A percentile compares a stretch with the other conserved stretches of the same genome.
These are phyloP conservation scores for Microbotryomycetes sp. DNA, from an alignment of 1,284 basidiomycete genomes.

Conservation along the genomic window DNA sequence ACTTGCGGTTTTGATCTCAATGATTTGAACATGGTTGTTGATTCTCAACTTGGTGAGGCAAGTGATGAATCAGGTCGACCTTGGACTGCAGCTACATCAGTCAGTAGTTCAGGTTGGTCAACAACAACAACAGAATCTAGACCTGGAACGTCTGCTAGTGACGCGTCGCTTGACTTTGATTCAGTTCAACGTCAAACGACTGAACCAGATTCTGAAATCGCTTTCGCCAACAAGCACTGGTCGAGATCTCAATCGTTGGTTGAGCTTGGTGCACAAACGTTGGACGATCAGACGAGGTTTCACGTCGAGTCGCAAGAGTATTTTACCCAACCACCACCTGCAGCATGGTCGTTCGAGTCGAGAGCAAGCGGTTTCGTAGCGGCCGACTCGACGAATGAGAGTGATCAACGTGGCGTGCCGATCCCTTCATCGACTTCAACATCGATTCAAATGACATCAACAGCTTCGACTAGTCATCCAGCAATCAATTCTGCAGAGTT, in stretches of 20 bases:
- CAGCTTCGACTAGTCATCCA: neutral
- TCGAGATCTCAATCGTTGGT: neutral
- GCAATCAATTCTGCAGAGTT: slow-evolving; percentile 15
- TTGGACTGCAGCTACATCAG: neutral
- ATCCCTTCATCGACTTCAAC: too few relatives aligned
- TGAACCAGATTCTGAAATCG: neutral
- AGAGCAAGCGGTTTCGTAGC: neutral
- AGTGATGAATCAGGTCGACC: neutral
- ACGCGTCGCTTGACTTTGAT: too few relatives aligned
- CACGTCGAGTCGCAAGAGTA: neutral
- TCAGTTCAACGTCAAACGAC: too few relatives aligned
- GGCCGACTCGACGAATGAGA: neutral
- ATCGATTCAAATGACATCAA: neutral
- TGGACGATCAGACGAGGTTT: neutral
- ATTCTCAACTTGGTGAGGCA: too few relatives aligned
- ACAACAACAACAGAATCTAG: neutral
- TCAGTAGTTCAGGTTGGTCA: neutral
- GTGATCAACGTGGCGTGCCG: too few relatives aligned
- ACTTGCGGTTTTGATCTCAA: too few relatives aligned
- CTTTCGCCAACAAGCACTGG: neutral
- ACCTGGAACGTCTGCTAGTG: neutral
- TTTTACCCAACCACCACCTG: neutral
- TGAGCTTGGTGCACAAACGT: neutral
- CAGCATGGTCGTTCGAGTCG: neutral
- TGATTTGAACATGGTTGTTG: neutral